These are phyloP conservation scores for Mycosphaerella arachidis DNA, from an alignment of 2,329 filamentous ascomycete genomes.

Conservation along the genomic window DNA sequence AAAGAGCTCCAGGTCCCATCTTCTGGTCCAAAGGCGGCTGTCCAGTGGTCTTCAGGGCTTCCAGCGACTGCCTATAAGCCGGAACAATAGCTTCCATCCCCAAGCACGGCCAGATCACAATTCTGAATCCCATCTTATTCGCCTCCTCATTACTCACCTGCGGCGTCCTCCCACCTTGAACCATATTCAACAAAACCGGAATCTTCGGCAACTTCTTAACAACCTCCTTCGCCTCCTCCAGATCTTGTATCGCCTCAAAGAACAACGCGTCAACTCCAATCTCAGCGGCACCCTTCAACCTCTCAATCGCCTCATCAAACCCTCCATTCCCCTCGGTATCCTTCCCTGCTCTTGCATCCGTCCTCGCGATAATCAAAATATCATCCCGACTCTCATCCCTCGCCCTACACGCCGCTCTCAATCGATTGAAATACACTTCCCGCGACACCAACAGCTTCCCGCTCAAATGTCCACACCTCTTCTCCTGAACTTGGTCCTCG, in stretches of 20 bases:
- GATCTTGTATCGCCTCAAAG: conserved; percentile 54
- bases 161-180: conserved; percentile 54
- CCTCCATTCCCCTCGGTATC: conserved; percentile 40
- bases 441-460: conserved; percentile 57
- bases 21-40: conserved; percentile 33
- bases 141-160: conserved; percentile 51
- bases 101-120: conserved; percentile 56
- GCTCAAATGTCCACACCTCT: conserved; percentile 58
- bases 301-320: conserved; percentile 52
- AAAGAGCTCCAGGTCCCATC: conserved; percentile 47
- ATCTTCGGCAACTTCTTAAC: conserved; percentile 48
- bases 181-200: conserved; percentile 54
- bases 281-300: conserved; percentile 49
- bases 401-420: conserved; percentile 53
- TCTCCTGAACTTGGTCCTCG: conserved; percentile 60
- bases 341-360: conserved; percentile 53
- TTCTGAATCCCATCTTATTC: conserved; percentile 52
- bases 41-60: conserved; percentile 36
- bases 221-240: conserved; percentile 48
- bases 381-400: conserved; percentile 49
- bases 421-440: conserved; percentile 51
- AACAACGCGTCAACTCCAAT: conserved; percentile 58
- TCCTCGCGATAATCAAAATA: conserved; percentile 62
- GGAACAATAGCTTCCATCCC: conserved; percentile 44
- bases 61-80: conserved; percentile 26